phyloP scores from a whole-genome alignment of 78 protist species.

The Pigoraptor vietnamica region DNA sequence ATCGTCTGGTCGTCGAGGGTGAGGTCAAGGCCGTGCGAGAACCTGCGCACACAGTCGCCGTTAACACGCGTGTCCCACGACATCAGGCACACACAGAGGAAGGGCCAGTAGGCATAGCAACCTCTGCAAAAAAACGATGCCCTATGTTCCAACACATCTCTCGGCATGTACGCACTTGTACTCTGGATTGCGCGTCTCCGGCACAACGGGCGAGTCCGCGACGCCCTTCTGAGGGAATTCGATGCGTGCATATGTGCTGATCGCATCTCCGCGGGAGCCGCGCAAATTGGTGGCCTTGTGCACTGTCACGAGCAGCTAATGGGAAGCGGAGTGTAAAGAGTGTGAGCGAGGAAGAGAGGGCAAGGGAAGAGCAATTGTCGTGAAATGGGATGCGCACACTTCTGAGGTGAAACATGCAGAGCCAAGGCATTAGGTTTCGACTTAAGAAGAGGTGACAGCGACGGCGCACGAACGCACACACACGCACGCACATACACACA shows the following conservation, averaged over 20 bases:
- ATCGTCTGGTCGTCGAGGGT: neutral
- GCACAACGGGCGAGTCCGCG: neutral
- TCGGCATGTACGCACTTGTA: neutral
- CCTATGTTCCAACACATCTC: neutral
- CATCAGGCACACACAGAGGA: neutral
- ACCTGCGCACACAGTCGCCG: neutral
- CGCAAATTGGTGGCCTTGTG: neutral
- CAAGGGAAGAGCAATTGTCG: too few species aligned
- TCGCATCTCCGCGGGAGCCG: neutral
- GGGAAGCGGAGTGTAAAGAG: too few species aligned
- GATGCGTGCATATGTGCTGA: neutral
- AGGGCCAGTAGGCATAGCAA: too few species aligned
- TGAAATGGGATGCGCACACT: too few species aligned
- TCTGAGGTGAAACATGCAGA: too few species aligned
- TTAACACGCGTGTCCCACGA: neutral
- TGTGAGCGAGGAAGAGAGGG: too few species aligned
- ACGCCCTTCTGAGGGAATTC: neutral
- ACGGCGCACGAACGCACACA: too few species aligned
- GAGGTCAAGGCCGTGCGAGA: neutral
- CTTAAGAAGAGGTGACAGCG: too few species aligned
- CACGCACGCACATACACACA: too few species aligned
- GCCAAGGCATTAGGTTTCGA: too few species aligned
- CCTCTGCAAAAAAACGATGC: neutral
- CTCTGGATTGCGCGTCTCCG: neutral
- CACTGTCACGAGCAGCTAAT: neutral